Percentiles rank a stretch among this genome's conserved stretches.
phyloP scores from a whole-genome alignment of 2,329 filamentous ascomycete species.

The Hysterium pulicare region DNA sequence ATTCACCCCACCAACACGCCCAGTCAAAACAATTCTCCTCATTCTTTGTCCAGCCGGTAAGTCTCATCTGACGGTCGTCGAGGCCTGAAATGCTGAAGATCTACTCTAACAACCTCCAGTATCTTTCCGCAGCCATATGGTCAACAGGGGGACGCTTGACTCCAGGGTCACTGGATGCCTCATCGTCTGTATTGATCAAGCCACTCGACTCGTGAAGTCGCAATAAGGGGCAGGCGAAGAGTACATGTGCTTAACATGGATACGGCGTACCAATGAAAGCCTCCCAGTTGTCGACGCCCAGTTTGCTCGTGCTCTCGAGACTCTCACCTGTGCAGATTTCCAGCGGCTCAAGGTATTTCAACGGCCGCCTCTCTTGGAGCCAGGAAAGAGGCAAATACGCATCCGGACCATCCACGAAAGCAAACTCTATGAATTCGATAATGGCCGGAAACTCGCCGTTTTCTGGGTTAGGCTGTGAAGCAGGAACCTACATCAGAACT shows the following conservation, averaged over 20 bases:
- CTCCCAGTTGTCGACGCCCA: slow-evolving; percentile 89
- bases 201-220: slow-evolving; percentile 95
- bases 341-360: too few species aligned
- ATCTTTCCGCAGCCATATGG: too few species aligned
- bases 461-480: slow-evolving; percentile 99
- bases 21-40: too few species aligned
- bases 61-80: too few species aligned
- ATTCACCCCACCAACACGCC: too few species aligned
- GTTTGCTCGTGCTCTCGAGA: slow-evolving; percentile 90
- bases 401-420: slow-evolving; percentile 97
- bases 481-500: slow-evolving; percentile 97
- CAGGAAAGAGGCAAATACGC: slow-evolving; percentile 97
- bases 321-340: slow-evolving; percentile 88
- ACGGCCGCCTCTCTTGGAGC: slow-evolving; percentile 93
- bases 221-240: slow-evolving; percentile 99
- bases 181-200: slow-evolving; percentile 94
- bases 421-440: slow-evolving; percentile 95
- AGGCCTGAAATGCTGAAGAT: too few species aligned
- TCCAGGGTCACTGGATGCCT: slow-evolving; percentile 96
- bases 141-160: slow-evolving; percentile 95
- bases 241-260: slow-evolving; percentile 91
- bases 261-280: slow-evolving; percentile 97
- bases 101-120: too few species aligned
- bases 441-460: slow-evolving; percentile 92
- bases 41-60: too few species aligned